Conservation (phyloP, 495 filamentous ascomycete species). For the Xylaria curta region DNA sequence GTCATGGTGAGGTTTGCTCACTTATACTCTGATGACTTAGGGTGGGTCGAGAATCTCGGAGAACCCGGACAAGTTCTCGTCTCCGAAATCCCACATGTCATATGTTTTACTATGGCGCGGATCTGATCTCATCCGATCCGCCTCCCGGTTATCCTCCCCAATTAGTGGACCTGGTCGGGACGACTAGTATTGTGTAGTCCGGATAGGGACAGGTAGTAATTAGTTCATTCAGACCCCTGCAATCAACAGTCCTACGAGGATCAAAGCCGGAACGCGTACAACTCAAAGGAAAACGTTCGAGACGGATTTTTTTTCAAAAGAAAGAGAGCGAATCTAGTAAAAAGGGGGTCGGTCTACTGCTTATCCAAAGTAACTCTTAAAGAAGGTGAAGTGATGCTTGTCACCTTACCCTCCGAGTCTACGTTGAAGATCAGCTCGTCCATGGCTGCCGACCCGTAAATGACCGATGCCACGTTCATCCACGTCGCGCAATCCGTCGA, state of each 20-base stretch:
- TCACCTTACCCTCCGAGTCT: constrained; percentile 34
- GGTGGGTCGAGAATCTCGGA: constrained; percentile 7
- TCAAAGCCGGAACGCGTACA: neutral
- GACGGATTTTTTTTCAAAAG: neutral
- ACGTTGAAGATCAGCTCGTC: constrained; percentile 42
- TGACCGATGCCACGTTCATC: constrained; percentile 37
- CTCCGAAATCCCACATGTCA: neutral
- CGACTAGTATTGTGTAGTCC: neutral
- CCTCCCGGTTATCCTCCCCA: neutral
- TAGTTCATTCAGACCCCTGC: neutral
- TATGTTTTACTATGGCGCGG: neutral
- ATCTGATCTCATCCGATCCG: neutral
- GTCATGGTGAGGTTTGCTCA: constrained; percentile 12
- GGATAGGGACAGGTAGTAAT: neutral
- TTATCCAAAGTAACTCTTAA: constrained; percentile 37
- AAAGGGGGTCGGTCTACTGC: constrained; percentile 19
- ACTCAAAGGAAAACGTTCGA: neutral
- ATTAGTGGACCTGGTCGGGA: neutral
- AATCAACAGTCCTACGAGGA: neutral
- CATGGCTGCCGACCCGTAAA: constrained; percentile 38
- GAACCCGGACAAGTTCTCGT: constrained; percentile 21
- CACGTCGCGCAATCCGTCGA: constrained; percentile 42
- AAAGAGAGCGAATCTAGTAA: neutral
- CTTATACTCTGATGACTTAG: neutral
- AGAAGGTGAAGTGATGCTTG: constrained; percentile 39